Conservation (phyloP, 331 rosid genomes). For the Dryas integrifolia region DNA sequence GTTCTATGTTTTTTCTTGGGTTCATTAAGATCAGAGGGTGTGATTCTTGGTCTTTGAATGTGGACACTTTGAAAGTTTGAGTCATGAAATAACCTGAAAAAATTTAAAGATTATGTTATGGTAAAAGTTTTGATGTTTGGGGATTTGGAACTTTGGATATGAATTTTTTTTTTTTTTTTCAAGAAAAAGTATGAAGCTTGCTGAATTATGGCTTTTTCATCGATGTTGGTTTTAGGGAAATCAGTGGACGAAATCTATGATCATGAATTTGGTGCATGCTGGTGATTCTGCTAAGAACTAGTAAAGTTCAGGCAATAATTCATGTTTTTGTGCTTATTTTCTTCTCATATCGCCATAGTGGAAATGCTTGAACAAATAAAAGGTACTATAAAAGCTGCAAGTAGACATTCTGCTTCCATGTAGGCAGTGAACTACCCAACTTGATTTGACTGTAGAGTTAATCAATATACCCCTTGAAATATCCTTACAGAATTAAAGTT, state of each 20-base stretch:
- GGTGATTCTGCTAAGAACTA: background rate
- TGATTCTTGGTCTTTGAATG: no score
- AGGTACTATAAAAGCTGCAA: background rate
- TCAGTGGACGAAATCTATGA: no score
- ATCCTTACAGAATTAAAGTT: background rate
- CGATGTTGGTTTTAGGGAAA: background rate
- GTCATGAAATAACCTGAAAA: background rate
- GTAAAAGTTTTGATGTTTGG: background rate
- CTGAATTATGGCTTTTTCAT: background rate
- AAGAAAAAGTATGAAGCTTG: background rate
- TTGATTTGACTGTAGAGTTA: slow-evolving; percentile 1
- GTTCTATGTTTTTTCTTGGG: no score
- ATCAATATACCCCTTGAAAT: background rate
- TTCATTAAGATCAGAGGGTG: no score
- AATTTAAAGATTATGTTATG: background rate
- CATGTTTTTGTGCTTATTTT: background rate
- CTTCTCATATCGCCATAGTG: background rate
- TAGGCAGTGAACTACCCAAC: background rate
- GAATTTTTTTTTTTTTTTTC: no score
- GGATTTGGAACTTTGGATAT: background rate
- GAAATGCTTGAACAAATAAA: background rate
- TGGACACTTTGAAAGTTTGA: no score
- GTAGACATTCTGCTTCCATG: background rate
- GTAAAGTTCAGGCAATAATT: background rate
- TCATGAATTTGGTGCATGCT: background rate